phyloP scores from a whole-genome alignment of 192 early-diverging fungal species.

The Mortierella antarctica region DNA sequence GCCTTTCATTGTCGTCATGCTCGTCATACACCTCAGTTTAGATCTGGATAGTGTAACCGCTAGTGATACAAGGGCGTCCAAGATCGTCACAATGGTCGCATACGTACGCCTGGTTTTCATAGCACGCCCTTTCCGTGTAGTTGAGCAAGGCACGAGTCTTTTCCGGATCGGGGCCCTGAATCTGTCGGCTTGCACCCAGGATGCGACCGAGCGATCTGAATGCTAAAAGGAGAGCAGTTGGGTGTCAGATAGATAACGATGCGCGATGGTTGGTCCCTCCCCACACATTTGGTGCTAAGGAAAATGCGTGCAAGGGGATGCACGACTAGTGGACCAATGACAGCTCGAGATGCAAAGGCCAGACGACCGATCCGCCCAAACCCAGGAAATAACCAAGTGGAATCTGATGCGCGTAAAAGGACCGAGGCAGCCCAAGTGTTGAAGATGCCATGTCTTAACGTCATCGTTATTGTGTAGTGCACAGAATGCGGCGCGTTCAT shows the following conservation, averaged over 20 bases:
- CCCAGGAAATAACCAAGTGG: no score
- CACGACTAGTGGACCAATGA: neutral
- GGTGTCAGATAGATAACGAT: neutral
- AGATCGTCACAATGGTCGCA: no score
- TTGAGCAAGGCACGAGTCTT: slow-evolving; percentile 33
- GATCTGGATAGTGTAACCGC: no score
- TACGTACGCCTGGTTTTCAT: slow-evolving; percentile 45
- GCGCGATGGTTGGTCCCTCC: slow-evolving; percentile 2
- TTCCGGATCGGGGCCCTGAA: slow-evolving; percentile 35
- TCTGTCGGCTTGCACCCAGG: slow-evolving; percentile 47
- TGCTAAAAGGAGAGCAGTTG: slow-evolving; percentile 50
- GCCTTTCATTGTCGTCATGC: neutral
- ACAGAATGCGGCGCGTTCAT: no score
- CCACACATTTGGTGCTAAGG: slow-evolving; percentile 1
- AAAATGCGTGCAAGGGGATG: neutral
- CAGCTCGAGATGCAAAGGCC: no score
- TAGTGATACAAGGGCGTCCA: no score
- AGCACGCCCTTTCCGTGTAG: slow-evolving; percentile 33
- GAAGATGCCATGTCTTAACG: no score
- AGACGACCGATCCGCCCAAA: no score
- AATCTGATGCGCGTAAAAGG: no score
- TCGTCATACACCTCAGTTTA: neutral
- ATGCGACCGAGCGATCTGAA: slow-evolving; percentile 79
- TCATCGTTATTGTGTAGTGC: no score
- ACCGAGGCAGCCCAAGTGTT: no score